Base-by-base conservation (phyloP, 1,284 basidiomycete species). In the Neotropicomus parvogracilis region DNA sequence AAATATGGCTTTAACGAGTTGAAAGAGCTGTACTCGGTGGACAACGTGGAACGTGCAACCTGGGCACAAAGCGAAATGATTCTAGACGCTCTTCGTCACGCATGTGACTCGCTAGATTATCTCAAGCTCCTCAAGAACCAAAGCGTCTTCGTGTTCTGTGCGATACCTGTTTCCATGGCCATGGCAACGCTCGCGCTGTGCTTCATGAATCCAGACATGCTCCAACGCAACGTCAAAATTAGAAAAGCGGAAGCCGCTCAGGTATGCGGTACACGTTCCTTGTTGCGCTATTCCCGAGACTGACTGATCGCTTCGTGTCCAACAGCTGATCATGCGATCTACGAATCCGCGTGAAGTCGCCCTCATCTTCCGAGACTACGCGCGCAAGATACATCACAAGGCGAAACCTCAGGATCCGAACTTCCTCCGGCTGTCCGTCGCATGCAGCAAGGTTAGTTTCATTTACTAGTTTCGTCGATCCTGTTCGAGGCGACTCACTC, bases 101-200 rank as follows among this genome's bases (percentile, higher is more conserved):
- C 89, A 11, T 83, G 83, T 14, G 91, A 94, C 62, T 77, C 89
- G 8, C 73, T 99, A 59, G 95, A 99, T 66, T 99, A 98, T 68
- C 77, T 99, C 56, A 77, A 82, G 21, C 68, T 97, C 40, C 74
- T 99, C 59, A 87, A 82, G 68, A 95, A 91, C 69, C 95, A 98
- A 72, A 88, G 79, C 50, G 83, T 97, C 24, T 99, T 99, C 78
- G 92, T 92, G 70, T 99, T 99, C 71, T 94, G 91, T 59, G 93
- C 95, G 3, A 92, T 98, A 52, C 95, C 95, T 10, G 91, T 90
- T 28, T 82, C 86, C 19, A 98, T 99, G 95, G 94, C 95, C 1
- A 89, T 99, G 58, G 95, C 97, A 6, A 99, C 95, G 7, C 75
- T 99, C 21, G 81, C 89, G 41, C 68, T 88, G 45, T 95, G 94